phyloP scores from a whole-genome alignment of 1,284 basidiomycete species.

The Nidula niveotomentosa region DNA sequence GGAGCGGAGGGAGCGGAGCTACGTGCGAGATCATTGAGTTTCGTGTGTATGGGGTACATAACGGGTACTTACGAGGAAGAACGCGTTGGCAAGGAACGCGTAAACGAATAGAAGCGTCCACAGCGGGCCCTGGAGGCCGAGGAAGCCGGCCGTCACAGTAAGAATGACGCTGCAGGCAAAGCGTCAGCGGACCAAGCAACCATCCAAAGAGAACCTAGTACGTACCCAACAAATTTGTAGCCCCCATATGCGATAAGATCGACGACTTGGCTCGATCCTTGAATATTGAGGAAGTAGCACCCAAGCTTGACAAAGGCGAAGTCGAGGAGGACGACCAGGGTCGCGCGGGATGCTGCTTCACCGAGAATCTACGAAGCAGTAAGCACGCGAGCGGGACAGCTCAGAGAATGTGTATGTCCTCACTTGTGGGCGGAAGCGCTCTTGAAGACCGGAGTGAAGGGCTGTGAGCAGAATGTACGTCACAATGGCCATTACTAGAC shows the following conservation, averaged over 20 bases:
- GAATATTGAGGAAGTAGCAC: constrained; percentile 89
- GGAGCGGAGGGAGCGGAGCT: constrained; percentile 91
- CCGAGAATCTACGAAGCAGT: constrained; percentile 72
- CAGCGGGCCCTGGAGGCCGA: constrained; percentile 60
- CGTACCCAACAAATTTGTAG: constrained; percentile 96
- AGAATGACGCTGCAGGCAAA: constrained; percentile 62
- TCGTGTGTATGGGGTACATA: background rate
- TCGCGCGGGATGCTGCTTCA: constrained; percentile 80
- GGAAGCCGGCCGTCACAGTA: constrained; percentile 62
- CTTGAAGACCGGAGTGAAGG: constrained; percentile 81
- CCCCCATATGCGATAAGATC: constrained; percentile 85
- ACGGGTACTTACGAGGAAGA: constrained; percentile 80
- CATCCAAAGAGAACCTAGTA: constrained; percentile 1
- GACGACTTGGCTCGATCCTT: constrained; percentile 61
- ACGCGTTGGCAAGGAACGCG: constrained; percentile 86
- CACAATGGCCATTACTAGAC: constrained; percentile 89
- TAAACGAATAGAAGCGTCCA: constrained; percentile 82
- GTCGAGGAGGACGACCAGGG: constrained; percentile 82
- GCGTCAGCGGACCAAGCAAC: background rate
- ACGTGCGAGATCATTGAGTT: constrained; percentile 3
- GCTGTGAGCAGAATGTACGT: constrained; percentile 93
- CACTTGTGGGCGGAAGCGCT: constrained; percentile 87
- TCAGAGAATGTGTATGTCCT: background rate
- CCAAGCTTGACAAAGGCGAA: constrained; percentile 89
- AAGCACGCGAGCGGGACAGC: background rate